Base-by-base conservation (phyloP, 2,329 filamentous ascomycete species). In the Colletotrichum ledebouriae region DNA sequence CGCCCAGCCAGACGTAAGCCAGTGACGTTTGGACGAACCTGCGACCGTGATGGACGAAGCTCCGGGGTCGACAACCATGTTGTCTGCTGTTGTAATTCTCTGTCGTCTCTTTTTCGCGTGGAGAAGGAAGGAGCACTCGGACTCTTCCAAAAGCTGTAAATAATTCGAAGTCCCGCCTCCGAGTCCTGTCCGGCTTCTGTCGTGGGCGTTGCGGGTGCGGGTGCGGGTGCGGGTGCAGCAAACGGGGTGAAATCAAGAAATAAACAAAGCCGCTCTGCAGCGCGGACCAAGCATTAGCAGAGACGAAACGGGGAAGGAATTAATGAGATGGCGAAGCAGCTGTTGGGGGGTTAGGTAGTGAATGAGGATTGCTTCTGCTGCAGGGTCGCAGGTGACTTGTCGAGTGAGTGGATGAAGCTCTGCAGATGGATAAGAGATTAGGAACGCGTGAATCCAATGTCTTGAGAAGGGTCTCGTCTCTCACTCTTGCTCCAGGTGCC, bases 11-110 rank as follows among this genome's bases (percentile, higher is more conserved):
- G 33, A 56, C 3, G 11, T 29, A n/a, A 44, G 34, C n/a, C 3
- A 12, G 34, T 12, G 50, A 17, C 25, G 22, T 17, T 2, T 10
- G 7, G 22, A 69, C 82, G 42, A 79, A 89, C 86, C 85, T 74
- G 86, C 83, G 74, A 89, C 87, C 56, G 82, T 84, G 76, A 89
- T 89, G 47, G 87, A 89, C 50, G 86, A 88, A 39, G 84, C 83
- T 71, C 82, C 81, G n/a, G 82, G 79, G 68, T 85, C 81, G 71
- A 59, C 55, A n/a, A 44, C 66, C 71, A 72, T 72, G 33, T 61
- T 57, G 41, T 25, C 42, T 20, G 49, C 10, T 70, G 50, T 34
- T 12, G 6, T 50, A 55, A 29, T 60, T 59, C 49, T 55, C 17
- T 52, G 29, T 50, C 29, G 33, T 49, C 37, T 55, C 50, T 41